Percentiles rank a stretch among this genome's conserved stretches.
phyloP scores from a whole-genome alignment of 2,329 filamentous ascomycete species.

The Ophiostoma triangulosporum region DNA sequence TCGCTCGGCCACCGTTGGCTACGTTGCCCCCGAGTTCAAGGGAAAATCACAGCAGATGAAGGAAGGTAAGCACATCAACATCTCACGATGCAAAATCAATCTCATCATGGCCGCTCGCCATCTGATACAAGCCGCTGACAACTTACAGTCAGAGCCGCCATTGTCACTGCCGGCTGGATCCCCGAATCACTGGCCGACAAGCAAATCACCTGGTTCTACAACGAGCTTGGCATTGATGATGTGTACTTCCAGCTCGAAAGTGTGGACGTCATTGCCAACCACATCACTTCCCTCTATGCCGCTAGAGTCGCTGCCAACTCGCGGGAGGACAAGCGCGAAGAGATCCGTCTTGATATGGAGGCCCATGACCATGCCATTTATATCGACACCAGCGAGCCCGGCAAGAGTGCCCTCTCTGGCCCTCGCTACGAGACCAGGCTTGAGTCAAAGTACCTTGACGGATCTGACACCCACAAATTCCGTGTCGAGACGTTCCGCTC shows the following conservation, averaged over 20 bases:
- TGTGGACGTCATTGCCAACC: constrained; percentile 75
- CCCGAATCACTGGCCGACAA: constrained; percentile 68
- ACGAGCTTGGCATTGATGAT: constrained; percentile 88
- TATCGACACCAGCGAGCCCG: constrained; percentile 92
- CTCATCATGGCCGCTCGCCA: too few relatives aligned
- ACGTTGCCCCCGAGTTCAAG: constrained; percentile 86
- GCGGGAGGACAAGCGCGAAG: constrained; percentile 81
- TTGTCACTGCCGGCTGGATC: constrained; percentile 73
- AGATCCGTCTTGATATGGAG: constrained; percentile 94
- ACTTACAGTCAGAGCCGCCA: constrained; percentile 60
- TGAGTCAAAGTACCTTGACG: constrained; percentile 89
- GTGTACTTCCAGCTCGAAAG: constrained; percentile 93
- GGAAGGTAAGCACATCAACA: constrained; percentile 37
- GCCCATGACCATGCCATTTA: constrained; percentile 91
- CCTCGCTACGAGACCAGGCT: constrained; percentile 91
- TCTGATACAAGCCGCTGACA: background rate
- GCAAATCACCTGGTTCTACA: constrained; percentile 94
- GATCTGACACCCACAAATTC: constrained; percentile 59
- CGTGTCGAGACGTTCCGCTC: constrained; percentile 97
- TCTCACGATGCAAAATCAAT: too few relatives aligned
- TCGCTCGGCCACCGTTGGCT: constrained; percentile 82
- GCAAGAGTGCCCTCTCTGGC: constrained; percentile 59
- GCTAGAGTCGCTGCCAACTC: constrained; percentile 92
- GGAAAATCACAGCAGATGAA: constrained; percentile 89
- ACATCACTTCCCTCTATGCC: constrained; percentile 92